Evolutionary conservation across 2,329 filamentous ascomycete species (phyloP).

Genomic region (Sarocladium kiliense): DNA sequence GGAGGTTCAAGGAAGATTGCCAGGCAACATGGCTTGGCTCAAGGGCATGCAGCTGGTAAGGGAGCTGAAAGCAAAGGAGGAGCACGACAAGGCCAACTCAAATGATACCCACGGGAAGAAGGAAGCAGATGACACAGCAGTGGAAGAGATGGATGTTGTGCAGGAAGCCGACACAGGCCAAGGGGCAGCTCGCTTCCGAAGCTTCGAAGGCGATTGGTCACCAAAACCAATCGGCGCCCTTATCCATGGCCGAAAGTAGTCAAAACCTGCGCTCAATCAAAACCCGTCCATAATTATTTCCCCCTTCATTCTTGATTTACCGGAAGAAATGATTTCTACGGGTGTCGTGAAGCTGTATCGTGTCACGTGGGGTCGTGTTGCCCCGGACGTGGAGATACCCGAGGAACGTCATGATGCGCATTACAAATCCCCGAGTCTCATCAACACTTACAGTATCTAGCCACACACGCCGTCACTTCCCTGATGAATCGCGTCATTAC

Average conservation of each 20-base stretch:
- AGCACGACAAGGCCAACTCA: slow-evolving; percentile 11
- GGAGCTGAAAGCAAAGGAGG: slow-evolving; percentile 23
- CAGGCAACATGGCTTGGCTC: slow-evolving; percentile 37
- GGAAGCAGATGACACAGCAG: background rate
- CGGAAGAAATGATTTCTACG: background rate
- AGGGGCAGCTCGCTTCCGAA: background rate
- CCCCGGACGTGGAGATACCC: too few species aligned
- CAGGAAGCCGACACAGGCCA: background rate
- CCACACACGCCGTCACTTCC: background rate
- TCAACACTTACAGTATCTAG: background rate
- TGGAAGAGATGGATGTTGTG: background rate
- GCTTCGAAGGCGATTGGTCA: background rate
- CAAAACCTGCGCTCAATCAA: background rate
- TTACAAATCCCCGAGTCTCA: background rate
- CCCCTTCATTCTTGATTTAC: background rate
- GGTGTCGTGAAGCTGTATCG: background rate
- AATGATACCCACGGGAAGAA: slow-evolving; percentile 1
- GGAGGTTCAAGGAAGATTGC: slow-evolving; percentile 32
- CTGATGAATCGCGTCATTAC: background rate
- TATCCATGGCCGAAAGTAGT: background rate
- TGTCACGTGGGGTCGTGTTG: background rate
- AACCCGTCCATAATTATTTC: background rate
- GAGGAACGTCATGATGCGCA: background rate
- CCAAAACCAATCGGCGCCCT: slow-evolving; percentile 1
- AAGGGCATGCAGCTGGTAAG: slow-evolving; percentile 39